phyloP scores from a whole-genome alignment of 1,284 basidiomycete species.

The Microbotryum scabiosae region DNA sequence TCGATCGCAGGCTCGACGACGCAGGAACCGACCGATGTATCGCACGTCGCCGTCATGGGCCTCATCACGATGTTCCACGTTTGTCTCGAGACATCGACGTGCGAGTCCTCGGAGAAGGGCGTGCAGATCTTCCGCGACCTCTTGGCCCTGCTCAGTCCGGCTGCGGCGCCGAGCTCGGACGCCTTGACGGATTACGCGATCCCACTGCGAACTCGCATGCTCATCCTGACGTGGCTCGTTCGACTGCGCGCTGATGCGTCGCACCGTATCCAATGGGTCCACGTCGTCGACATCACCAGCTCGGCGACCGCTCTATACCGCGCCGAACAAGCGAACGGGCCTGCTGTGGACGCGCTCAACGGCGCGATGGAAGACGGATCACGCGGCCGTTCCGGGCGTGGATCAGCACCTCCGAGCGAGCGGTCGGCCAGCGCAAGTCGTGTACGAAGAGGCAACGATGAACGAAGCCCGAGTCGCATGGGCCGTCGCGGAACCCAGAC shows the following conservation, averaged over 20 bases:
- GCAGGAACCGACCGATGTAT: constrained; percentile 16
- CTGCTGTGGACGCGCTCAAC: constrained; percentile 4
- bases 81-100: constrained; percentile 35
- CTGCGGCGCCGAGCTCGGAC: constrained; percentile 14
- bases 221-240: constrained; percentile 77
- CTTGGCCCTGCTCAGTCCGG: constrained; percentile 41
- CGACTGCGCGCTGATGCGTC: constrained; percentile 83
- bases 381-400: constrained; percentile 16
- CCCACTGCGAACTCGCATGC: constrained; percentile 53
- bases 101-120: constrained; percentile 42
- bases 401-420: constrained; percentile 6
- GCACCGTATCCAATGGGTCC: constrained; percentile 69
- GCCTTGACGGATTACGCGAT: constrained; percentile 19
- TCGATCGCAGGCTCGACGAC: not conserved
- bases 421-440: constrained; percentile 20
- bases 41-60: constrained; percentile 47
- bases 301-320: constrained; percentile 41
- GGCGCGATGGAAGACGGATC: constrained; percentile 1
- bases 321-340: not conserved
- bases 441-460: constrained; percentile 12
- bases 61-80: constrained; percentile 60
- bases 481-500: constrained; percentile 5
- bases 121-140: constrained; percentile 45
- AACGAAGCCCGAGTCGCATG: constrained; percentile 25
- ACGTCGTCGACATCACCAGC: constrained; percentile 44